Conservation (phyloP, 2,329 filamentous ascomycete species). For the Pseudogymnoascus sp. region DNA sequence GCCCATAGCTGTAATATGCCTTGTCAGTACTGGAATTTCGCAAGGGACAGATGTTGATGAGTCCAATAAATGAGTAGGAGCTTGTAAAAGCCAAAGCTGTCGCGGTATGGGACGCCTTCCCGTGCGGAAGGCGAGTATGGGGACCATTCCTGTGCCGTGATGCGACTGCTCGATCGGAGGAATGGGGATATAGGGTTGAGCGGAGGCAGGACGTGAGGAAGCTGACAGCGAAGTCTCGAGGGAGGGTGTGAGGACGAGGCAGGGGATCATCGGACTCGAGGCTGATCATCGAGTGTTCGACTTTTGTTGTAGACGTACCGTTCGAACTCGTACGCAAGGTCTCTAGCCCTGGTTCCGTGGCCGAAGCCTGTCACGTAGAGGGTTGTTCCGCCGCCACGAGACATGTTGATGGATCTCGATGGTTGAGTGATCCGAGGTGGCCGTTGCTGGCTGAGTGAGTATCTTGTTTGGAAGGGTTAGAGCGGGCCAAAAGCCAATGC, state of each 20-base stretch:
- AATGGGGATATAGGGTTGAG: slow-evolving; percentile 33
- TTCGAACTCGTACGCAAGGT: slow-evolving; percentile 99
- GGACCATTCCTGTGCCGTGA: slow-evolving; percentile 17
- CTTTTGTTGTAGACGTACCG: slow-evolving; percentile 72
- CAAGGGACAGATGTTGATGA: slow-evolving; percentile 18
- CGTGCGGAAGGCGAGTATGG: slow-evolving; percentile 12
- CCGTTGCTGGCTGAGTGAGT: slow-evolving; percentile 9
- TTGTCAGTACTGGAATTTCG: slow-evolving; percentile 24
- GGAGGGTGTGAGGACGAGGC: slow-evolving; percentile 31
- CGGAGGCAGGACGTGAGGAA: slow-evolving; percentile 38
- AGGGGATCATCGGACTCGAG: slow-evolving; percentile 35
- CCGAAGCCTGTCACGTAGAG: slow-evolving; percentile 99
- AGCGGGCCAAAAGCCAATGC: slow-evolving; percentile 3
- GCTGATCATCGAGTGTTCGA: slow-evolving; percentile 42
- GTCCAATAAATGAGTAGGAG: slow-evolving; percentile 13
- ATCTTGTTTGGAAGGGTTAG: slow-evolving; percentile 5
- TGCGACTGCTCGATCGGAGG: slow-evolving; percentile 36
- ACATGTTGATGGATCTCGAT: slow-evolving; percentile 54
- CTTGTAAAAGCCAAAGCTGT: slow-evolving; percentile 22
- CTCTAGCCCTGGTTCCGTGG: slow-evolving; percentile 95
- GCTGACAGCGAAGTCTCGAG: slow-evolving; percentile 40
- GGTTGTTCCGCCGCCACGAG: slow-evolving; percentile 84
- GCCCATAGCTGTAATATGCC: slow-evolving; percentile 68
- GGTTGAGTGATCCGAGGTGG: background rate
- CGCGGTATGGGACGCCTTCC: slow-evolving; percentile 19